Evolutionary conservation across 495 filamentous ascomycete genomes (phyloP), one percentile per base, ranked within the genome.

Genomic region (Hypoxylon cercidicola): DNA sequence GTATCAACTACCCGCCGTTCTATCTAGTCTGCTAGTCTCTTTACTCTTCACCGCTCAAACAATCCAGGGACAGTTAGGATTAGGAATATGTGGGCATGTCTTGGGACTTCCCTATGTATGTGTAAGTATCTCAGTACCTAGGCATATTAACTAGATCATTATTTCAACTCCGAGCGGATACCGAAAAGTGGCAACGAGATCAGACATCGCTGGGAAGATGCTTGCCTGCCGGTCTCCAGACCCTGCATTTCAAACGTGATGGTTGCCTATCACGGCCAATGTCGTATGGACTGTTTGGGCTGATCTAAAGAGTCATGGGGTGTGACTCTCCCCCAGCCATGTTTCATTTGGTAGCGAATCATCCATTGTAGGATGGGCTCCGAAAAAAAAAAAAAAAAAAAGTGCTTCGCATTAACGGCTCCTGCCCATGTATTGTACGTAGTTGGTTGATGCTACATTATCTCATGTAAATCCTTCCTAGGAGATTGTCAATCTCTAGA

Each of bases 371-470:
- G 43, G 18, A 20, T n/a, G 18, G 4, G 43, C 43, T 20, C 43
- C 43, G 21, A 45, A 45, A 45, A 12, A 18, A 45, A 45, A 45
- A 45, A 12, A 18, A n/a, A n/a, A 45, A 45, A 45, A 45, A 12
- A 18, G 43, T n/a, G 18, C 43, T 45, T 23, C 8, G 43, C 43
- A 21, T 16, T 20, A 18, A 18, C 18, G 10, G 30, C 4, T 32
- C 30, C 30, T 10, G 30, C 30, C 43, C 20, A 21, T 19, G n/a
- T n/a, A n/a, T n/a, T n/a, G n/a, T n/a, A n/a, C n/a, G 43, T 9
- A 45, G 43, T 45, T 45, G 16, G 43, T 19, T 20, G 43, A 45
- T 20, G 43, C 16, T 20, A 45, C 18, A 11, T 45, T 45, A 23
- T 45, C 8, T 20, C 20, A 23, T 13, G 10, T 12, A 8, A 45